Evolutionary conservation across 2,329 filamentous ascomycete genomes (phyloP).

Genomic region (Aspergillus quadrilineatus): DNA sequence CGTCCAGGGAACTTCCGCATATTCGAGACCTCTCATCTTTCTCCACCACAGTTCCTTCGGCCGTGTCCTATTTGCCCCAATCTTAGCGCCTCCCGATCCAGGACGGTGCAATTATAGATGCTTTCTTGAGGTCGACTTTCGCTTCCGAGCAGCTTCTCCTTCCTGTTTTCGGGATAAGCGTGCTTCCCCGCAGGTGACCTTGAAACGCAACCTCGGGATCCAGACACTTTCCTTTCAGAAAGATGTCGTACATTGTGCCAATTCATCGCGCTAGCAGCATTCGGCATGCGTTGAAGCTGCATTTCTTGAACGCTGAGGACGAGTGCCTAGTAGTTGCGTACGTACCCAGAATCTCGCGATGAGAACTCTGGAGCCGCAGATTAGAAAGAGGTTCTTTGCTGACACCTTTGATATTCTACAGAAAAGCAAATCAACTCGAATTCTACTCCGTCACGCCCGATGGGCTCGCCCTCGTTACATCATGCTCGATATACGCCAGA

Average conservation of each 20-base stretch:
- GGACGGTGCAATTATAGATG: background rate
- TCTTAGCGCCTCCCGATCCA: background rate
- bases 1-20: background rate
- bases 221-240: constrained; percentile 3
- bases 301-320: constrained; percentile 69
- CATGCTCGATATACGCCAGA: constrained; percentile 77
- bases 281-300: constrained; percentile 79
- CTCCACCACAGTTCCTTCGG: background rate
- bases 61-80: background rate
- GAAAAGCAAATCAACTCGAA: constrained; percentile 82
- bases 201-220: background rate
- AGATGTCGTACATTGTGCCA: constrained; percentile 91
- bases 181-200: constrained; percentile 12
- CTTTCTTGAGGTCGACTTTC: constrained; percentile 1
- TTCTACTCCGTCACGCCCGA: constrained; percentile 68
- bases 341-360: constrained; percentile 38
- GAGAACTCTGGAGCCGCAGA: background rate
- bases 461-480: constrained; percentile 64
- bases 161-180: constrained; percentile 2
- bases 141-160: background rate
- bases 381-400: constrained; percentile 5
- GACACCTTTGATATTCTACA: constrained; percentile 33
- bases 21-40: background rate
- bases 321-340: constrained; percentile 88
- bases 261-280: constrained; percentile 92